Evolutionary conservation across 306 rosid genomes (phyloP), one percentile per base, ranked within the genome.

Genomic region (Lathyrus sativus): DNA sequence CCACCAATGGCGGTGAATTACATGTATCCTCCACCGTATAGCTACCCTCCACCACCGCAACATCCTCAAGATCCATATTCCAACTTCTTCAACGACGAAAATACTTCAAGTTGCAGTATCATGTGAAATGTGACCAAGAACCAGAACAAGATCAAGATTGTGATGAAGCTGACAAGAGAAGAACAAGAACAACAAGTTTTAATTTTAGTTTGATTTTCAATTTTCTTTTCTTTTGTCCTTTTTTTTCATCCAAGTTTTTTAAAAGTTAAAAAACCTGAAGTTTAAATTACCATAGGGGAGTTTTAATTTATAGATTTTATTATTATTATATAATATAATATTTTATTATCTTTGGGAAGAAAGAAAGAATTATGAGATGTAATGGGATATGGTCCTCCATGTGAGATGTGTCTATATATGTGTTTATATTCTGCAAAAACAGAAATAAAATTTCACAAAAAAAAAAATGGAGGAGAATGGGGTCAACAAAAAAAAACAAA

Each of bases 11-110:
- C 81, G 0, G 77, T 78, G 1, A 86, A 81, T 56, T 86, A 78
- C 70, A 72, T 78, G 76, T 73, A 78, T 22, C 78, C 85, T 2
- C 77, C 87, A 4, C 80, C 83, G 2, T 71, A 76, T 29, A 76
- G 35, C 4, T 73, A 81, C n/a, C 85, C 79, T 26, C 82, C 64
- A 4, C 62, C 72, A n/a, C 56, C 59, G 0, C 35, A 53, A 10
- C 44, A 39, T 22, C 51, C 26, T 14, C 42, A 31, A 33, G 61
- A 67, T 35, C 60, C 48, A 0, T 87, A 85, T 38, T 6, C 85
- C 2, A 71, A 80, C 68, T 68, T 55, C 55, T 91, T 85, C 84
- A 85, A 86, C 68, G 96, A 91, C 55, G 97, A 91, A 60, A 87
- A 87, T 74, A 73, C 97, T 14, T 75, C 91, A 43, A 79, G 90